These are phyloP conservation scores for Penicillium corylophilum DNA, from an alignment of 2,329 filamentous ascomycete species.

Conservation along the genomic window DNA sequence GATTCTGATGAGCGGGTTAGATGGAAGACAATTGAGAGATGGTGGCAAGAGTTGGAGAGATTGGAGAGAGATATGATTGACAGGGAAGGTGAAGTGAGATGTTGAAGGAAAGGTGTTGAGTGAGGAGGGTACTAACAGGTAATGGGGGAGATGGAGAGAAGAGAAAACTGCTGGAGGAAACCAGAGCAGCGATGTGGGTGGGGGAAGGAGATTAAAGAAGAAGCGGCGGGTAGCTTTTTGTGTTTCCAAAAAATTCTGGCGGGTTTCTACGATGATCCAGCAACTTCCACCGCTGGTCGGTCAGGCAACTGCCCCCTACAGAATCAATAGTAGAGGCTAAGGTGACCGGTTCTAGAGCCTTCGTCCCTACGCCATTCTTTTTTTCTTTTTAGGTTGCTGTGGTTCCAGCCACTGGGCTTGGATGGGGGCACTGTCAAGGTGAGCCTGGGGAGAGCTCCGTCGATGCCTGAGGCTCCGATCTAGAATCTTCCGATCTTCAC, in stretches of 20 bases:
- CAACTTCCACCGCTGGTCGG: conserved; percentile 35
- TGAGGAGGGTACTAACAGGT: conserved; percentile 9
- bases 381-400: not conserved
- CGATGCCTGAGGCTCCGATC: conserved; percentile 23
- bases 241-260: conserved; percentile 33
- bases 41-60: not conserved
- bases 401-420: not conserved
- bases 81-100: conserved; percentile 1
- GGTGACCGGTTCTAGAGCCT: conserved; percentile 19
- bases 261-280: conserved; percentile 42
- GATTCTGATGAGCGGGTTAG: conserved; percentile 10
- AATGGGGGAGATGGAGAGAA: conserved; percentile 12
- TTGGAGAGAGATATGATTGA: conserved; percentile 10
- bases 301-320: conserved; percentile 19
- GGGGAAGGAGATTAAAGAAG: conserved; percentile 13
- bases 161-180: conserved; percentile 21
- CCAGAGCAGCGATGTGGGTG: conserved; percentile 19
- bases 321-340: not conserved
- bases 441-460: conserved; percentile 2
- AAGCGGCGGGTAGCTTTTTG: conserved; percentile 27
- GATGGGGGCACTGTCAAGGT: not conserved
- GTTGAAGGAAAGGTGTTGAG: conserved; percentile 7
- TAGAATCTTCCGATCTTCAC: conserved; percentile 31
- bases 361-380: conserved; percentile 7
- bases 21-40: conserved; percentile 2